Evolutionary conservation across 345 rosid species (phyloP).

Genomic region (Ricinus communis): DNA sequence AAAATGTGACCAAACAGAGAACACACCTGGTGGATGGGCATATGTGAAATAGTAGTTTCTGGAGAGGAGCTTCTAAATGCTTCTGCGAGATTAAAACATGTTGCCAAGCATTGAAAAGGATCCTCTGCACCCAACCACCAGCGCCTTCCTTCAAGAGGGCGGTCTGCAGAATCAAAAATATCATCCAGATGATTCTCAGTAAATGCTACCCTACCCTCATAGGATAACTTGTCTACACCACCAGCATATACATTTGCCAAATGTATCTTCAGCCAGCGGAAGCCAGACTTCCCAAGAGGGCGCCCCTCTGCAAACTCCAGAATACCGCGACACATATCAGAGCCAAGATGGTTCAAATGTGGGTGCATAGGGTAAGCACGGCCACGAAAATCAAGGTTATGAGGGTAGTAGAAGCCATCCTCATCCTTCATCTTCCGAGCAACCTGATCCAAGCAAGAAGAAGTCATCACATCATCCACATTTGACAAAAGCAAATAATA

Average conservation of each 20-base stretch:
- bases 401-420: slow-evolving; percentile 93
- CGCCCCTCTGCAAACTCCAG: slow-evolving; percentile 95
- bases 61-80: slow-evolving; percentile 86
- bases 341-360: slow-evolving; percentile 94
- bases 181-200: slow-evolving; percentile 83
- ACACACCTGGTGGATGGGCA: slow-evolving; percentile 91
- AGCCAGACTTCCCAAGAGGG: slow-evolving; percentile 81
- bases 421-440: slow-evolving; percentile 93
- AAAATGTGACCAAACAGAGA: not conserved
- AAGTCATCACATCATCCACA: slow-evolving; percentile 18
- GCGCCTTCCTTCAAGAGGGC: slow-evolving; percentile 84
- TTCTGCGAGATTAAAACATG: slow-evolving; percentile 81
- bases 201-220: slow-evolving; percentile 77
- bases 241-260: slow-evolving; percentile 90
- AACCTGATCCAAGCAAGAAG: slow-evolving; percentile 56
- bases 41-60: slow-evolving; percentile 65
- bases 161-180: slow-evolving; percentile 90
- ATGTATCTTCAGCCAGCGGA: slow-evolving; percentile 94
- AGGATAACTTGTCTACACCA: slow-evolving; percentile 90
- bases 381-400: slow-evolving; percentile 96
- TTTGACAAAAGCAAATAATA: slow-evolving; percentile 14
- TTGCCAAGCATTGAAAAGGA: slow-evolving; percentile 95
- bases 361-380: slow-evolving; percentile 99
- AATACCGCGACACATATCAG: slow-evolving; percentile 95
- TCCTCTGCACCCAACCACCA: slow-evolving; percentile 99